phyloP scores from a whole-genome alignment of 345 rosid genomes.

The Tarenaya hassleriana region DNA sequence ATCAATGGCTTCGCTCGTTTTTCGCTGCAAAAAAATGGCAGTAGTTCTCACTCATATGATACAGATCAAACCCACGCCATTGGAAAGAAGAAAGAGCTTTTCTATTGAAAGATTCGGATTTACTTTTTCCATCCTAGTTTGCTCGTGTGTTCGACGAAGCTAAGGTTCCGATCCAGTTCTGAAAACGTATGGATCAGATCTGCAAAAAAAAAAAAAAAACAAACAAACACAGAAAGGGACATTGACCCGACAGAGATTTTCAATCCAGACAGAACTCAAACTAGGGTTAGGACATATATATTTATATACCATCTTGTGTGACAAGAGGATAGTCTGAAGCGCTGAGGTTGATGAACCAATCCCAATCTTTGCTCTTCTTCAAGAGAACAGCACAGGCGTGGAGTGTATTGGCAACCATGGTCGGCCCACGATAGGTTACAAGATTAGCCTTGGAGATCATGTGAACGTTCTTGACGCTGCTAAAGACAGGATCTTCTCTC shows the following conservation, averaged over 20 bases:
- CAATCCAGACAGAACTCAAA: neutral
- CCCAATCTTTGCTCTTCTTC: slow-evolving; percentile 50
- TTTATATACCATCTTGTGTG: slow-evolving; percentile 56
- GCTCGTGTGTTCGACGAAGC: slow-evolving; percentile 61
- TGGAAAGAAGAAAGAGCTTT: neutral
- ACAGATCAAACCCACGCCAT: slow-evolving; percentile 3
- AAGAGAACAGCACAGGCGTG: slow-evolving; percentile 63
- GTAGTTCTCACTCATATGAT: neutral
- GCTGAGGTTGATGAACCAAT: slow-evolving; percentile 67
- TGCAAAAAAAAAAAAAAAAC: slow-evolving; percentile 20
- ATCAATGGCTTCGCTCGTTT: slow-evolving; percentile 95
- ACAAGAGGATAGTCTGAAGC: slow-evolving; percentile 60
- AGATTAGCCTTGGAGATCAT: slow-evolving; percentile 80
- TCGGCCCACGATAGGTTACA: slow-evolving; percentile 53
- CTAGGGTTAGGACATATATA: neutral
- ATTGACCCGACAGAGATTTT: slow-evolving; percentile 6
- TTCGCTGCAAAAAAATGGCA: slow-evolving; percentile 39
- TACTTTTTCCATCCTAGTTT: slow-evolving; percentile 95
- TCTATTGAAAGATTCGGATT: slow-evolving; percentile 16
- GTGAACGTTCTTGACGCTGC: slow-evolving; percentile 61
- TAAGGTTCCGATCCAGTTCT: slow-evolving; percentile 49
- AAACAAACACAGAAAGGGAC: neutral
- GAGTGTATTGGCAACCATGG: slow-evolving; percentile 62
- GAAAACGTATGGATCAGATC: slow-evolving; percentile 60
- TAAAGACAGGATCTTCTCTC: slow-evolving; percentile 59